phyloP scores from a whole-genome alignment of 306 rosid species.

The Calophaca sinica region DNA sequence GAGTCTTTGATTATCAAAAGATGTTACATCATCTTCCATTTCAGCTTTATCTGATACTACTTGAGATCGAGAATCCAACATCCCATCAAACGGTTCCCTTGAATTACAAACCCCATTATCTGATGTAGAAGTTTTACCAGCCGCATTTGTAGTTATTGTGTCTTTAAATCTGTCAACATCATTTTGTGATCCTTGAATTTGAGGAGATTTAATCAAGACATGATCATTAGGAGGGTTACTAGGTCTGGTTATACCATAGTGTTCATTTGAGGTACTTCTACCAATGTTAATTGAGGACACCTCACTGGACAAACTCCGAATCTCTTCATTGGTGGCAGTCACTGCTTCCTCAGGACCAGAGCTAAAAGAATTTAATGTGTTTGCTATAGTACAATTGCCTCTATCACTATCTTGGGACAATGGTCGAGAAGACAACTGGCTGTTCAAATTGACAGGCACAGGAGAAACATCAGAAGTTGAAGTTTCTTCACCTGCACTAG shows the following conservation, averaged over 20 bases:
- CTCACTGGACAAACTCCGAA: conserved; percentile 65
- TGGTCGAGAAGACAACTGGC: conserved; percentile 56
- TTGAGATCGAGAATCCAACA: conserved; percentile 56
- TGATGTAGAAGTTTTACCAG: conserved; percentile 49
- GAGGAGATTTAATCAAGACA: conserved; percentile 54
- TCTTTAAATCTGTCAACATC: conserved; percentile 60
- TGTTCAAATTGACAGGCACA: conserved; percentile 51
- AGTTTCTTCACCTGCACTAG: conserved; percentile 58
- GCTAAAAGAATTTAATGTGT: conserved; percentile 52
- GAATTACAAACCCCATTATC: conserved; percentile 51
- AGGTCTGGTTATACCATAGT: conserved; percentile 52
- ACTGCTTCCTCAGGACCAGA: conserved; percentile 63
- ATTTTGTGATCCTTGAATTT: conserved; percentile 52
- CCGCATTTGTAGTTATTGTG: conserved; percentile 37
- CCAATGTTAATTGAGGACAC: conserved; percentile 61
- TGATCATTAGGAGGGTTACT: conserved; percentile 55
- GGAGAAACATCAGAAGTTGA: conserved; percentile 54
- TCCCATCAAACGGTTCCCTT: conserved; percentile 67
- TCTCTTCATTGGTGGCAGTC: conserved; percentile 62
- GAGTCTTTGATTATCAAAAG: conserved; percentile 92
- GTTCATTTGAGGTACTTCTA: conserved; percentile 50
- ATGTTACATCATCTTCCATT: conserved; percentile 82
- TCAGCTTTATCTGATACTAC: conserved; percentile 48
- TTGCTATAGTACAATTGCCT: conserved; percentile 55
- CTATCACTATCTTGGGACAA: conserved; percentile 59